Base-by-base conservation (phyloP, 1,139 yeast species). In the Pneumocystis murina region DNA sequence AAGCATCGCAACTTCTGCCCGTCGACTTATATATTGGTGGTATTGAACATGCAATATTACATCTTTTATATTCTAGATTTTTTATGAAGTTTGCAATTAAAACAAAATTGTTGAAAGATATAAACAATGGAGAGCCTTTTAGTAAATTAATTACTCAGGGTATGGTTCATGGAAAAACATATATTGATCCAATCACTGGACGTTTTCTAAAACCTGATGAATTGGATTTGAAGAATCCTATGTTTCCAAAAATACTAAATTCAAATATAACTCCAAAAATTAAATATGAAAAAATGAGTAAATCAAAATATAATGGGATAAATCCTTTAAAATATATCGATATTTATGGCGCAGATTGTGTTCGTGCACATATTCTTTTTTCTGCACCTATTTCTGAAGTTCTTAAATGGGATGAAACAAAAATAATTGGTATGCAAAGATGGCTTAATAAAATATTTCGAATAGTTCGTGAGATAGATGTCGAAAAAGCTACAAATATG, bases 131-230 rank as follows among this genome's bases (percentile, higher is more conserved):
- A 43, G 98, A 92, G 71, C 97, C 98, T 0, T 83, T 92, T 69
- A 80, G 77, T 63, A 82, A 81, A 66, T 77, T 92, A 59, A 84
- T 92, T 1, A 91, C 97, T 1, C 98, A 91, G 72, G 98, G 98
- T 17, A 92, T 92, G 98, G 98, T 92, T 3, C 97, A 91, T 68
- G 97, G 97, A 1, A 84, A 82, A 71, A 92, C 98, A 0, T 87
- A 74, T 69, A 77, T 79, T 14, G 86, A 90, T 69, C 94, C 96
- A 0, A 75, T 74, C 0, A 85, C 80, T 59, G 95, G 92, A 0
- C 77, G 83, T 66, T 91, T 86, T 71, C 76, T 92, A 68, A 87
- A 82, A 68, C 94, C 95, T 0, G 83, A 84, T 1, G 97, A 92
- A 69, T 71, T 85, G 20, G 85, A 82, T 63, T 62, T 74, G 1